Percentiles rank a stretch among this genome's conserved stretches.
Conservation (phyloP, 176 grass and related monocot species). For the Neostapfia colusana region DNA sequence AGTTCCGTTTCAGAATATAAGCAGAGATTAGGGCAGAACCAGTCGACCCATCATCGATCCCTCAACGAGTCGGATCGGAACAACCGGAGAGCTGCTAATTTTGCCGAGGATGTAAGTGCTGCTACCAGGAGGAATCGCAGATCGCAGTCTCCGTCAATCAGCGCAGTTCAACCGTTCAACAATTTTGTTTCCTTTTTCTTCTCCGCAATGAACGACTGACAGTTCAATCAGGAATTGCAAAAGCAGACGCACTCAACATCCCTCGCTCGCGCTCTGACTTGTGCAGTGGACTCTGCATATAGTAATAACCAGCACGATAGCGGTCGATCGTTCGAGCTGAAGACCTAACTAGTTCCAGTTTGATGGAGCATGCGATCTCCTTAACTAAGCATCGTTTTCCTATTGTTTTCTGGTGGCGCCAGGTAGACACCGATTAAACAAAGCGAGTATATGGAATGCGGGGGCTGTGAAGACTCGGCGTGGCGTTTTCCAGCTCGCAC, state of each 20-base stretch:
- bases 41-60: too few relatives aligned
- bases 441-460: background rate
- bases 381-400: background rate
- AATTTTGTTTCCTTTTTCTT: background rate
- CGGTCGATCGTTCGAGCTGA: background rate
- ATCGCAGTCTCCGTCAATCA: background rate
- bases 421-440: background rate
- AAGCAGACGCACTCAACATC: background rate
- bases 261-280: background rate
- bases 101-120: background rate
- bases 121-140: background rate
- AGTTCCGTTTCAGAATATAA: background rate
- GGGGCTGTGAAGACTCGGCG: constrained; percentile 7
- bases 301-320: background rate
- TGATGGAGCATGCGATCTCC: background rate
- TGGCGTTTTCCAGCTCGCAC: constrained; percentile 20
- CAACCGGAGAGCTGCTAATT: background rate
- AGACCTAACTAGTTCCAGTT: background rate
- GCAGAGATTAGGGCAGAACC: background rate
- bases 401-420: background rate
- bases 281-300: background rate
- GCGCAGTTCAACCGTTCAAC: background rate
- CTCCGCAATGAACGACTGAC: background rate
- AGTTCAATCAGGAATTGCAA: background rate
- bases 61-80: background rate